Evolutionary conservation across 2,329 filamentous ascomycete species (phyloP).

Genomic region (Pseudogymnoascus verrucosus): DNA sequence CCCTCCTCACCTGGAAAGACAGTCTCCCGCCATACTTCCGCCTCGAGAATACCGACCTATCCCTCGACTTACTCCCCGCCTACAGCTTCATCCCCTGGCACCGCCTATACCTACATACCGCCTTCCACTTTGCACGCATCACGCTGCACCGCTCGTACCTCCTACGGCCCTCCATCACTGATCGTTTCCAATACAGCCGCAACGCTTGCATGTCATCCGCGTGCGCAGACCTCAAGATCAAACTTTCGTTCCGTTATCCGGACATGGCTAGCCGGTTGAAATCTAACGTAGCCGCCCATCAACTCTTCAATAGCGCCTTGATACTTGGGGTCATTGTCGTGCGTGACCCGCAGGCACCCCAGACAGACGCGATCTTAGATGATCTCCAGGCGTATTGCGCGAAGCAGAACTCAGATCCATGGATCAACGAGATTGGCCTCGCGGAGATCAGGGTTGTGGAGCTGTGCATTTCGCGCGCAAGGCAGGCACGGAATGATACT

Average conservation of each 20-base stretch:
- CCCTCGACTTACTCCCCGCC: slow-evolving; percentile 21
- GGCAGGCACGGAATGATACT: not conserved
- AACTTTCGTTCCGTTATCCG: slow-evolving; percentile 27
- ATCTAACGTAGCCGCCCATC: slow-evolving; percentile 30
- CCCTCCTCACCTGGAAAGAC: slow-evolving; percentile 28
- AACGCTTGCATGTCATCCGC: slow-evolving; percentile 35
- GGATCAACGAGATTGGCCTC: slow-evolving; percentile 34
- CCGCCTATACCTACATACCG: slow-evolving; percentile 32
- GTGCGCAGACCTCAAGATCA: slow-evolving; percentile 33
- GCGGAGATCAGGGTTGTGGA: slow-evolving; percentile 36
- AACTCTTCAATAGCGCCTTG: slow-evolving; percentile 36
- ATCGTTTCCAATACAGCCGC: slow-evolving; percentile 32
- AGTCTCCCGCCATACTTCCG: slow-evolving; percentile 30
- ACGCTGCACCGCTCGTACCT: slow-evolving; percentile 34
- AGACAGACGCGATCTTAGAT: slow-evolving; percentile 29
- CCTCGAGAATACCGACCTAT: slow-evolving; percentile 27
- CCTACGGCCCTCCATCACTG: slow-evolving; percentile 33
- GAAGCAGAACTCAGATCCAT: slow-evolving; percentile 32
- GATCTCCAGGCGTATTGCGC: slow-evolving; percentile 35
- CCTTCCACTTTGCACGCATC: slow-evolving; percentile 34
- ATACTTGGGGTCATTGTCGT: slow-evolving; percentile 32
- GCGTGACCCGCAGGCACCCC: slow-evolving; percentile 26
- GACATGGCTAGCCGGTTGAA: slow-evolving; percentile 28
- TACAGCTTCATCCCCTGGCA: slow-evolving; percentile 31
- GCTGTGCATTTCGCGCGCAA: slow-evolving; percentile 28